Percentiles rank a stretch among this genome's conserved stretches.
These are phyloP conservation scores for Lactuca sativa DNA, from an alignment of 129 eudicot species.

Conservation along the genomic window DNA sequence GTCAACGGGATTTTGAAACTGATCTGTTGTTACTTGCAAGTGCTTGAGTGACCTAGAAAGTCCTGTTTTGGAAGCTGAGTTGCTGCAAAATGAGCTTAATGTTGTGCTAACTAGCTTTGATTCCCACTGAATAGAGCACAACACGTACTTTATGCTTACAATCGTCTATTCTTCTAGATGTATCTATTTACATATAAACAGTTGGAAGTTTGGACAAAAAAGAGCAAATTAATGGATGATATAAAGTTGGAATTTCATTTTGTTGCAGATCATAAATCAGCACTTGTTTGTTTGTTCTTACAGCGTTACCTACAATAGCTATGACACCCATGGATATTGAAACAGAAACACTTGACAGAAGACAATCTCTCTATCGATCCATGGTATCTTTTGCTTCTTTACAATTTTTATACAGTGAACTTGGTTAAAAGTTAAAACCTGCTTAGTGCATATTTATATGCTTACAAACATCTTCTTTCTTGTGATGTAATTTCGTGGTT, in stretches of 20 bases:
- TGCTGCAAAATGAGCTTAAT: slow-evolving; percentile 1
- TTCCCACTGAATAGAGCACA: neutral
- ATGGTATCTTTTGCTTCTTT: slow-evolving; percentile 37
- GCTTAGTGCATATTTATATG: neutral
- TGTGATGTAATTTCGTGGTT: neutral
- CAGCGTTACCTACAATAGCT: slow-evolving; percentile 34
- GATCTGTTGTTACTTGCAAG: slow-evolving; percentile 2
- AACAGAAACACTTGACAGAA: slow-evolving; percentile 44
- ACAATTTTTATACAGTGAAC: too few relatives aligned
- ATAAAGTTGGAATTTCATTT: neutral
- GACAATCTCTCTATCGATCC: slow-evolving; percentile 57
- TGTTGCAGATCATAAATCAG: slow-evolving; percentile 1
- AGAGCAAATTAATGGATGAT: neutral
- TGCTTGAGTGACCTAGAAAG: neutral
- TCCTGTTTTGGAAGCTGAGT: slow-evolving; percentile 1
- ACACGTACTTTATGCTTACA: neutral
- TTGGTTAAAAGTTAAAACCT: too few relatives aligned
- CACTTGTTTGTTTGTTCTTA: slow-evolving; percentile 17
- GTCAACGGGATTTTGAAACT: neutral
- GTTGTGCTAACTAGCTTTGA: neutral
- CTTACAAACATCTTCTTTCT: neutral
- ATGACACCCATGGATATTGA: slow-evolving; percentile 72
- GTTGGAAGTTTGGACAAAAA: slow-evolving; percentile 5
- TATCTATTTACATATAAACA: neutral
- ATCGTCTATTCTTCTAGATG: neutral